Percentiles rank a stretch among this genome's conserved stretches.
Evolutionary conservation across 169 alveolate genomes (phyloP).

Genomic region (Plasmodium malariae): DNA sequence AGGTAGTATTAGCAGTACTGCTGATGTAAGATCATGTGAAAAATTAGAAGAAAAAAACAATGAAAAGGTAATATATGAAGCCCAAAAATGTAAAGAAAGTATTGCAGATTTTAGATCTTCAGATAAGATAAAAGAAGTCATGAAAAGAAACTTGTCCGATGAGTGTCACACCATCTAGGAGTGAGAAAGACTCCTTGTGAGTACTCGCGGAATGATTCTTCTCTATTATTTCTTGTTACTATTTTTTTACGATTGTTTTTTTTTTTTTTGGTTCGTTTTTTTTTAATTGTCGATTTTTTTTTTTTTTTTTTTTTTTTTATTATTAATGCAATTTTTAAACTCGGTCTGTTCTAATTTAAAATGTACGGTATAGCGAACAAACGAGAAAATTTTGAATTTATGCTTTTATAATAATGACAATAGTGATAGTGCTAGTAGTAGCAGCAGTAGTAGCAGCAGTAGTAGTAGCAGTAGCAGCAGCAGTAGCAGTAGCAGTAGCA

Average conservation of each 20-base stretch:
- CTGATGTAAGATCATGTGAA: conserved; percentile 57
- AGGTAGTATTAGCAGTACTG: neutral
- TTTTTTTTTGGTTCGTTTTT: neutral
- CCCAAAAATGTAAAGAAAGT: conserved; percentile 36
- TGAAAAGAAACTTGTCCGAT: conserved; percentile 67
- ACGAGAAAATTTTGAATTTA: conserved; percentile 1
- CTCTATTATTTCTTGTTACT: too few relatives aligned
- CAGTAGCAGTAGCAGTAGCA: too few relatives aligned
- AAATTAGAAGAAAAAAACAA: conserved; percentile 9
- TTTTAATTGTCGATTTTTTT: conserved; percentile 4
- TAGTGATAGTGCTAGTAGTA: too few relatives aligned
- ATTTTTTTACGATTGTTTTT: too few relatives aligned
- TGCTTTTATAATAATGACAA: too few relatives aligned
- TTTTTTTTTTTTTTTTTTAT: conserved; percentile 4
- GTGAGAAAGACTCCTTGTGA: too few relatives aligned
- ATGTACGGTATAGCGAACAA: conserved; percentile 1
- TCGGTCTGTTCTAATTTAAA: conserved; percentile 1
- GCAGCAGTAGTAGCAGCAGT: too few relatives aligned
- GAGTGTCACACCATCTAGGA: conserved; percentile 44
- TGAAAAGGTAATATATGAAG: conserved; percentile 40
- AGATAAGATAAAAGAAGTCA: conserved; percentile 74
- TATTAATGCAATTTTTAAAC: conserved; percentile 3
- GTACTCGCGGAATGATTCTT: too few relatives aligned
- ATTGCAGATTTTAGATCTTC: conserved; percentile 43
- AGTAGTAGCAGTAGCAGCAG: too few relatives aligned